phyloP scores from a whole-genome alignment of 805 yeast species.

The Starmera quercuum region DNA sequence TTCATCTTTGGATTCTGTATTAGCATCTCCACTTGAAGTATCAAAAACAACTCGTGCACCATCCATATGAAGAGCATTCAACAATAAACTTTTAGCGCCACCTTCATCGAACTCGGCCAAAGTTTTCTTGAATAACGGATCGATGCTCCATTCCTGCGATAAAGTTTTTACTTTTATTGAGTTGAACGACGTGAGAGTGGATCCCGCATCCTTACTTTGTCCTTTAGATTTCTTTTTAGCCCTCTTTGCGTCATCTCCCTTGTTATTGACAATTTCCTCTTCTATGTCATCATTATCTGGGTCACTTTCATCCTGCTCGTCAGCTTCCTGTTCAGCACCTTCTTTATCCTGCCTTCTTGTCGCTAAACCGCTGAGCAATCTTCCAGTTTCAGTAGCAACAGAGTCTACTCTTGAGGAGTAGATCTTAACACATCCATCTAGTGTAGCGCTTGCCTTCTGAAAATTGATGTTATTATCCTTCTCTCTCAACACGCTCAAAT shows the following conservation, averaged over 20 bases:
- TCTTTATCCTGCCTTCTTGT: conserved; percentile 26
- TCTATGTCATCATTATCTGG: conserved; percentile 16
- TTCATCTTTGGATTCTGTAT: conserved; percentile 9
- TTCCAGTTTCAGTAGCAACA: conserved; percentile 85
- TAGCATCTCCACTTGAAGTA: conserved; percentile 31
- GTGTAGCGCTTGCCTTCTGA: conserved; percentile 83
- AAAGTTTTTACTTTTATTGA: conserved; percentile 43
- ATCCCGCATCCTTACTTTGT: conserved; percentile 23
- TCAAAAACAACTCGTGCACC: conserved; percentile 57
- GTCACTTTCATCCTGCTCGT: conserved; percentile 13
- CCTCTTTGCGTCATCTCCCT: conserved; percentile 14
- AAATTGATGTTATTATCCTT: conserved; percentile 76
- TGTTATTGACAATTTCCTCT: conserved; percentile 16
- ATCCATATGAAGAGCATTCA: conserved; percentile 55
- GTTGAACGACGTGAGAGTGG: conserved; percentile 46
- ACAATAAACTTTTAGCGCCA: conserved; percentile 63
- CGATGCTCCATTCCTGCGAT: conserved; percentile 59
- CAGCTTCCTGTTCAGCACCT: conserved; percentile 7
- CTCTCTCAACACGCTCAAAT: conserved; percentile 64
- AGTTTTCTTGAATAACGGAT: conserved; percentile 70
- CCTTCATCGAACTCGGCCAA: conserved; percentile 78
- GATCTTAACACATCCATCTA: conserved; percentile 92
- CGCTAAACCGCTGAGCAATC: conserved; percentile 69
- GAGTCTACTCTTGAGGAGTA: conserved; percentile 89
- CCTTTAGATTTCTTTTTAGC: conserved; percentile 20